These are phyloP conservation scores for Melanopsichium pennsylvanicum DNA, from an alignment of 1,284 basidiomycete species.

Conservation along the genomic window DNA sequence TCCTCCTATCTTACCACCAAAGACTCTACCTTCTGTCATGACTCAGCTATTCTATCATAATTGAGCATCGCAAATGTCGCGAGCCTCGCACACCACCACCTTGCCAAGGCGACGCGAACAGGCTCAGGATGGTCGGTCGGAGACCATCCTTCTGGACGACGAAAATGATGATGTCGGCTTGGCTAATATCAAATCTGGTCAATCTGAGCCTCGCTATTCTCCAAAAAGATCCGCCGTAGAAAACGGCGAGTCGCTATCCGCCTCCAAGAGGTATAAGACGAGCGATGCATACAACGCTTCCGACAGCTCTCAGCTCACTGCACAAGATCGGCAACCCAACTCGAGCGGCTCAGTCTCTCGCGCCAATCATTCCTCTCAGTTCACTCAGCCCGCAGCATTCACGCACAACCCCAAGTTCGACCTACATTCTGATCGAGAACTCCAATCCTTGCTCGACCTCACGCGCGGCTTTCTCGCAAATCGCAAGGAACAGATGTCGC, in stretches of 20 bases:
- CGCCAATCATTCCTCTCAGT: too few relatives aligned
- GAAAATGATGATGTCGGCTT: slow-evolving; percentile 11
- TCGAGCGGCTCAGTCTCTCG: slow-evolving; percentile 10
- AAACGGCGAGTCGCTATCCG: too few relatives aligned
- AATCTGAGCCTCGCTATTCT: neutral
- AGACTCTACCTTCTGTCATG: too few relatives aligned
- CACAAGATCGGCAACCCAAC: slow-evolving; percentile 9
- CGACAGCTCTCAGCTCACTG: too few relatives aligned
- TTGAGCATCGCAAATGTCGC: too few relatives aligned
- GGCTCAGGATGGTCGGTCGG: slow-evolving; percentile 6
- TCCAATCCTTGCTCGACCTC: neutral
- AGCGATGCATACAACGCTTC: too few relatives aligned
- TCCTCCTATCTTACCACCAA: too few relatives aligned
- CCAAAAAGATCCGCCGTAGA: slow-evolving; percentile 10
- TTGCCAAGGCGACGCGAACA: slow-evolving; percentile 1
- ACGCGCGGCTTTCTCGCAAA: neutral
- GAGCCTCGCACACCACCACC: too few relatives aligned
- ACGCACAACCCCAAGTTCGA: neutral
- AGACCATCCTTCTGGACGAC: slow-evolving; percentile 20
- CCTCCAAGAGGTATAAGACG: too few relatives aligned
- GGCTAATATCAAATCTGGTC: slow-evolving; percentile 3
- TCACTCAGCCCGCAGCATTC: neutral
- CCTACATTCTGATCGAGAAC: slow-evolving; percentile 5
- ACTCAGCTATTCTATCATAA: too few relatives aligned
- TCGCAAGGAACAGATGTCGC: neutral